These are phyloP conservation scores for Debaryomycetaceae sp. DNA, from an alignment of 1,139 yeast species.

Conservation along the genomic window DNA sequence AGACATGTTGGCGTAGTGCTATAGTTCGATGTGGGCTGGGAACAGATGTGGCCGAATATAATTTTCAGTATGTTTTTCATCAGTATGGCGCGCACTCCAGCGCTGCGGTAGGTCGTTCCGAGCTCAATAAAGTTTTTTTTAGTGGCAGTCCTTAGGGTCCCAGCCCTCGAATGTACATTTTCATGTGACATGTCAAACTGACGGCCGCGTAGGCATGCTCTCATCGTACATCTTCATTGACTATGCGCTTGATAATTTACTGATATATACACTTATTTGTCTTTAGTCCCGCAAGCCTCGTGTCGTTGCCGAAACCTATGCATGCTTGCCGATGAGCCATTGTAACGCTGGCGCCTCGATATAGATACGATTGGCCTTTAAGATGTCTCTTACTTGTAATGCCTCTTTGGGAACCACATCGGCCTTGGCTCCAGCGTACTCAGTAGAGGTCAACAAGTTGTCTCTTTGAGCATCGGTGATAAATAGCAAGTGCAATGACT, in stretches of 20 bases:
- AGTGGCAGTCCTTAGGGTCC: slow-evolving; percentile 13
- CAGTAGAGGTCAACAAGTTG: slow-evolving; percentile 52
- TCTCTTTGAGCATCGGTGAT: slow-evolving; percentile 51
- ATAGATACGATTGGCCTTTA: slow-evolving; percentile 73
- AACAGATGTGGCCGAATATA: slow-evolving; percentile 6
- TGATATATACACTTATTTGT: too few species aligned
- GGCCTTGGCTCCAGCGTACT: slow-evolving; percentile 44
- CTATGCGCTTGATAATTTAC: too few species aligned
- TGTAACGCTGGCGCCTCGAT: slow-evolving; percentile 74
- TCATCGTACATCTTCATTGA: too few species aligned
- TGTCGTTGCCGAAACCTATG: too few species aligned
- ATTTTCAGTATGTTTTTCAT: slow-evolving; percentile 9
- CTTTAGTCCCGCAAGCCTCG: too few species aligned
- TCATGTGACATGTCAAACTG: slow-evolving; percentile 1
- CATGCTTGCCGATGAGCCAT: slow-evolving; percentile 42
- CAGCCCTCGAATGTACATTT: slow-evolving; percentile 13
- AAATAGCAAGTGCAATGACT: slow-evolving; percentile 59
- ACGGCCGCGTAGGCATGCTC: slow-evolving; percentile 3
- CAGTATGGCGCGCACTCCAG: slow-evolving; percentile 1
- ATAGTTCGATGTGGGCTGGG: slow-evolving; percentile 5
- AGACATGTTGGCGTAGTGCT: slow-evolving; percentile 57
- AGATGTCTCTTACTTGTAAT: slow-evolving; percentile 77
- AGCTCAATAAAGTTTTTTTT: slow-evolving; percentile 3
- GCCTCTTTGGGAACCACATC: slow-evolving; percentile 73
- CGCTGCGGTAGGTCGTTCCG: slow-evolving; percentile 7